Conservation (phyloP, 352 stramenopile species). For the Pythium phragmitis region DNA sequence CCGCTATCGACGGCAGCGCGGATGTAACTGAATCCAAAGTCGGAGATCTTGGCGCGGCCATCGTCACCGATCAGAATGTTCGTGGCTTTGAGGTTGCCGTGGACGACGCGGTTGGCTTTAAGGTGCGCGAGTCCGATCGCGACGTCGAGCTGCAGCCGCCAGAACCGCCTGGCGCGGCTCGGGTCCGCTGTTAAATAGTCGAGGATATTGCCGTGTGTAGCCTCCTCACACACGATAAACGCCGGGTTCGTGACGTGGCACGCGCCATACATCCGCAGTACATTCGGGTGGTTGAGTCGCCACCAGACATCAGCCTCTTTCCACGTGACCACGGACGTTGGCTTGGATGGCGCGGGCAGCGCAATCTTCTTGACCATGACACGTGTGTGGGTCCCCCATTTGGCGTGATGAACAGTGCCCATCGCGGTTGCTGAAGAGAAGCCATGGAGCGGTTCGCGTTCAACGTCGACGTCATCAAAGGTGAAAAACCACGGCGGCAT, state of each 20-base stretch:
- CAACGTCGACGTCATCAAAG: slow-evolving; percentile 24
- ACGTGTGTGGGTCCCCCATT: slow-evolving; percentile 11
- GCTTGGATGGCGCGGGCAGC: slow-evolving; percentile 3
- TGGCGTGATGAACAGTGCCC: slow-evolving; percentile 21
- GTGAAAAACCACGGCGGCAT: slow-evolving; percentile 31
- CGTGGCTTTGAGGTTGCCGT: slow-evolving; percentile 83
- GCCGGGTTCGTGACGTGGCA: slow-evolving; percentile 30
- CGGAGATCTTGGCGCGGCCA: slow-evolving; percentile 31
- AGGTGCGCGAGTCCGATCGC: slow-evolving; percentile 54
- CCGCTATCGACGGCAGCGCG: neutral
- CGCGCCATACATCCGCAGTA: slow-evolving; percentile 36
- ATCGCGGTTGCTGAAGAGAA: neutral
- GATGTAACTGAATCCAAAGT: slow-evolving; percentile 37
- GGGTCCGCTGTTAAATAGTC: slow-evolving; percentile 25
- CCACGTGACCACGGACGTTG: slow-evolving; percentile 8
- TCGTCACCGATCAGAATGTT: slow-evolving; percentile 79
- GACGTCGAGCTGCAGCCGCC: slow-evolving; percentile 35
- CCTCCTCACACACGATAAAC: slow-evolving; percentile 37
- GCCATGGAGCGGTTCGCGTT: slow-evolving; percentile 7
- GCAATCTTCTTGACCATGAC: slow-evolving; percentile 29
- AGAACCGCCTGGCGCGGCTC: slow-evolving; percentile 9
- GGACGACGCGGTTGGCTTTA: slow-evolving; percentile 53
- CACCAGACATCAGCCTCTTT: slow-evolving; percentile 36
- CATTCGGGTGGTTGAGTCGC: slow-evolving; percentile 35
- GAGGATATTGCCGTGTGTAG: slow-evolving; percentile 22